phyloP scores from a whole-genome alignment of 73 alveolate genomes.

The Paramecium biaurelia region DNA sequence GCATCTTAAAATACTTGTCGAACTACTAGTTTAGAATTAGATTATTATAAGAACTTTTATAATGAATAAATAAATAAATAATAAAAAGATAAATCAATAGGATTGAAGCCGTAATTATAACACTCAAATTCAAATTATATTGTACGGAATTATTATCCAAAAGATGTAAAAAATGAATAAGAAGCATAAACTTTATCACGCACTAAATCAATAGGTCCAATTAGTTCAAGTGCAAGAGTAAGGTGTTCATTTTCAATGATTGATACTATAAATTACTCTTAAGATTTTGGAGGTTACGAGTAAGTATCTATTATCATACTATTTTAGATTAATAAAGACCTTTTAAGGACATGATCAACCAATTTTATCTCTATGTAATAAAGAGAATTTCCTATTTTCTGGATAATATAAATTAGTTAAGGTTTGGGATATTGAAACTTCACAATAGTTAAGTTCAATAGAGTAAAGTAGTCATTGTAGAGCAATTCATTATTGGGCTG shows the following conservation, averaged over 20 bases:
- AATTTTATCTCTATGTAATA: background rate
- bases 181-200: background rate
- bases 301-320: background rate
- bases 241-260: background rate
- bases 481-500: constrained; percentile 19
- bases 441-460: background rate
- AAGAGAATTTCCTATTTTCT: background rate
- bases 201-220: background rate
- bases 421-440: constrained; percentile 14
- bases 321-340: background rate
- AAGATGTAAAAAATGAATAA: background rate
- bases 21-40: background rate
- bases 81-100: background rate
- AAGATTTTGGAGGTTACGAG: background rate
- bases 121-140: background rate
- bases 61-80: background rate
- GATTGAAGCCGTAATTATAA: background rate
- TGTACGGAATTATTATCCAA: background rate
- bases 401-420: background rate
- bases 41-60: constrained; percentile 18
- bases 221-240: background rate
- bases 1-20: background rate
- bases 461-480: background rate
- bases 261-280: background rate
- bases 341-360: constrained; percentile 27